Conservation (phyloP, 2,329 filamentous ascomycete genomes). For the Fusarium azukiicola region DNA sequence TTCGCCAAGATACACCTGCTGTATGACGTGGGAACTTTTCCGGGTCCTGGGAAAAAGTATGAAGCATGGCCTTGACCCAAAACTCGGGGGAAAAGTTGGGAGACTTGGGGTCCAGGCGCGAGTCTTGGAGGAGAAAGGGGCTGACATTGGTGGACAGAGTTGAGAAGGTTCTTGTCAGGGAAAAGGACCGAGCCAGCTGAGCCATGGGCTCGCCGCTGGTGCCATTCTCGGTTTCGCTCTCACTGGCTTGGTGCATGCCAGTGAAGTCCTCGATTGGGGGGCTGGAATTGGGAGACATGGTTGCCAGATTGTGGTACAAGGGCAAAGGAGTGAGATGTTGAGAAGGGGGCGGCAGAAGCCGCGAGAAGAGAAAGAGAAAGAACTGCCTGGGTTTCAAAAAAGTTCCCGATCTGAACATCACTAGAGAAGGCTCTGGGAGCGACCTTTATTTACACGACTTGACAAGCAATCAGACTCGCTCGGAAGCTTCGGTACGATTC, state of each 20-base stretch:
- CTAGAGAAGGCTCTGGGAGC: not conserved
- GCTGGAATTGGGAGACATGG: not conserved
- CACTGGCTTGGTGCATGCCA: not conserved
- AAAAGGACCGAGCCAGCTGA: conserved; percentile 43
- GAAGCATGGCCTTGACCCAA: conserved; percentile 37
- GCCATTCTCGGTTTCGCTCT: conserved; percentile 29
- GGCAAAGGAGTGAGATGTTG: not conserved
- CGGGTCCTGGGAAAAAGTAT: conserved; percentile 45
- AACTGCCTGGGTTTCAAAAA: not conserved
- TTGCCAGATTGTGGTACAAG: not conserved
- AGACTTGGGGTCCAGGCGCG: conserved; percentile 40
- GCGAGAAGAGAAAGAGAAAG: not conserved
- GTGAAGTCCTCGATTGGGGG: not conserved
- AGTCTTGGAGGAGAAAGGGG: conserved; percentile 35
- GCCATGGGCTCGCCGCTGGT: conserved; percentile 28
- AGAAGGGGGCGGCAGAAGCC: not conserved
- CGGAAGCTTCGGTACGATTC: conserved; percentile 10
- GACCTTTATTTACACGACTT: not conserved
- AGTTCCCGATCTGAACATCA: conserved; percentile 2
- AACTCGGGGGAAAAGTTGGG: conserved; percentile 31
- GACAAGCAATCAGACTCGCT: not conserved
- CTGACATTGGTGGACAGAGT: conserved; percentile 18
- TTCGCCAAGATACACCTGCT: conserved; percentile 39
- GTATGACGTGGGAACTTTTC: conserved; percentile 41
- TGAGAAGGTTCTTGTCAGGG: conserved; percentile 38